These are phyloP conservation scores for Sporothrix pallida DNA, from an alignment of 2,329 filamentous ascomycete species.

Conservation along the genomic window DNA sequence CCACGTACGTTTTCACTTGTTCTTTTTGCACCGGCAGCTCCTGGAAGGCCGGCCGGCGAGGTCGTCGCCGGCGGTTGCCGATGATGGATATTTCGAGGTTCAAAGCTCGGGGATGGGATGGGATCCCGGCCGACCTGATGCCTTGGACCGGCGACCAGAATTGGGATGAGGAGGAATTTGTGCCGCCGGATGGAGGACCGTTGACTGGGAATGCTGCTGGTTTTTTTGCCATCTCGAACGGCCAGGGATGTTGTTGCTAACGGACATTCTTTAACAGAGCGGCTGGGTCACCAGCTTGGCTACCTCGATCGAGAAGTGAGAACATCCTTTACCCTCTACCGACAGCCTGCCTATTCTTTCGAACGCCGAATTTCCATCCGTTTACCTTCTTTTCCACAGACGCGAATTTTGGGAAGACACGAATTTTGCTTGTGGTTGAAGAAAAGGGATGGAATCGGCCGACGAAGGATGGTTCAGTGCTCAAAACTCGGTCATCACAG, in stretches of 20 bases:
- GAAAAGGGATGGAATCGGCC: neutral
- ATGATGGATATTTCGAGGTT: neutral
- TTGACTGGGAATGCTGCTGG: slow-evolving; percentile 10
- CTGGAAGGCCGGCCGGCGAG: neutral
- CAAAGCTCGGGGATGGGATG: neutral
- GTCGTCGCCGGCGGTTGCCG: slow-evolving; percentile 17
- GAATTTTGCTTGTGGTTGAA: slow-evolving; percentile 13
- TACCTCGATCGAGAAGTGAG: slow-evolving; percentile 98
- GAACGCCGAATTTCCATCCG: slow-evolving; percentile 9
- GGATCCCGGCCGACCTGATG: neutral
- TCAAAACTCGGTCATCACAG: neutral
- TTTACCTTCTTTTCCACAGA: neutral
- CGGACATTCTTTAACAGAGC: slow-evolving; percentile 59
- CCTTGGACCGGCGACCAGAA: neutral
- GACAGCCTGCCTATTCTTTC: neutral
- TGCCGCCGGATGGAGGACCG: neutral
- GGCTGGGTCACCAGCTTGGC: slow-evolving; percentile 99
- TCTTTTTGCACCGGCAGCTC: neutral
- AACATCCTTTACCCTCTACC: slow-evolving; percentile 34
- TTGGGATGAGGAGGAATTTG: slow-evolving; percentile 7
- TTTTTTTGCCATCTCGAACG: neutral
- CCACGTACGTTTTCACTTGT: slow-evolving; percentile 69
- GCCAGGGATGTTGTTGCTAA: slow-evolving; percentile 25
- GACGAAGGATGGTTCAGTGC: slow-evolving; percentile 6
- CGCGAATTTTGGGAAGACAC: slow-evolving; percentile 4